Evolutionary conservation across 2,329 filamentous ascomycete species (phyloP), one percentile per base, ranked within the genome.

Genomic region (Orbilia brochopaga): DNA sequence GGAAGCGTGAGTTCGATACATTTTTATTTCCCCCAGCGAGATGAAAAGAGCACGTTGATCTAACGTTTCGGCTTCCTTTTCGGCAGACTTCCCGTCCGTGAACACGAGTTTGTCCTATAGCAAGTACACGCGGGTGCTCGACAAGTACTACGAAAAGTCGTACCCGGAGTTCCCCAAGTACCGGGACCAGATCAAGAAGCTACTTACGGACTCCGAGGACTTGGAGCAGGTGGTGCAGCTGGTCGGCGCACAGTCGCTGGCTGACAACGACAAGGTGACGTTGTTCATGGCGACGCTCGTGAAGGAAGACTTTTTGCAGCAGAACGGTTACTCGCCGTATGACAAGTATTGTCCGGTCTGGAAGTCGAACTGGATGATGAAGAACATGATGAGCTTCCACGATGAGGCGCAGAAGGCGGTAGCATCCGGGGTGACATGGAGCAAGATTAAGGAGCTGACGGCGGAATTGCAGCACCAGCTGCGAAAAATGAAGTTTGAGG

Each of bases 301-400:
- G 81, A 99, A 99, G 86, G 94, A 99, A 79, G 94, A 99, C 80
- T 99, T 99, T 83, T 80, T 99, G 79, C 94, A 99, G 82, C 94
- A 99, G 81, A 99, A 99, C 83, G 94, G 94, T 74, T 99, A 99
- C 86, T 94, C 90, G 76, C 91, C 97, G 81, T 97, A 99, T 80
- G 94, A 99, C 79, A 92, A 97, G 83, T 99, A 96, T 87, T 99
- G 94, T 79, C 94, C 94, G 55, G 86, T 99, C 78, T 99, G 94
- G 94, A 99, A 99, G 88, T 99, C 94, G 0, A 90, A 96, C 80
- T 99, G 94, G 89, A 97, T 99, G 94, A 99, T 99, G 94, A 97
- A 96, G 86, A 89, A 91, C 75, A 97, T 99, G 88, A 90, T 99
- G 84, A 90, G 89, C 67, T 99, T 93, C 86, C 91, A 97, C 80